These are phyloP conservation scores for Cicer pinnatifidum DNA, from an alignment of 306 rosid genomes.

Conservation along the genomic window DNA sequence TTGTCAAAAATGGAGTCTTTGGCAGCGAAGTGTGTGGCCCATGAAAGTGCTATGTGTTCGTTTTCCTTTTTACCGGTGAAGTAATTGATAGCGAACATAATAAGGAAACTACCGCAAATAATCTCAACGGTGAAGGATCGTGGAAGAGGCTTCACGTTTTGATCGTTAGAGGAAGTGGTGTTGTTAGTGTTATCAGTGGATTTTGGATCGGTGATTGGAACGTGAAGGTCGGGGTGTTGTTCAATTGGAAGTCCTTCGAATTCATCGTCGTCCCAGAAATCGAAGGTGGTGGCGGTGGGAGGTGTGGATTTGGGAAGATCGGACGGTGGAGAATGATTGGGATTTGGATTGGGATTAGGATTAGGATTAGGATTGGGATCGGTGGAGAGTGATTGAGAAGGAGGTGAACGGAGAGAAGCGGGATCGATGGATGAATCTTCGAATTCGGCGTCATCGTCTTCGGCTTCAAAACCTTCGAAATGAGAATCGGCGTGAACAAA, in stretches of 20 bases:
- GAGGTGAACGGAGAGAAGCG: slow-evolving; percentile 63
- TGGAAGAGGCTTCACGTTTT: not conserved
- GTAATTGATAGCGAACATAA: slow-evolving; percentile 71
- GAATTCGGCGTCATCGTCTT: slow-evolving; percentile 60
- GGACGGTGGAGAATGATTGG: slow-evolving; percentile 41
- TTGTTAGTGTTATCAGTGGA: slow-evolving; percentile 11
- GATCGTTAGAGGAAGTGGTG: not conserved
- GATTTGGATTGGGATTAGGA: slow-evolving; percentile 24
- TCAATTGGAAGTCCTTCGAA: slow-evolving; percentile 83
- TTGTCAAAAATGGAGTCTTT: slow-evolving; percentile 76
- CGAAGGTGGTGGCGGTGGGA: slow-evolving; percentile 61
- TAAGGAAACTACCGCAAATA: slow-evolving; percentile 64
- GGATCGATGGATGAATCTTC: slow-evolving; percentile 60
- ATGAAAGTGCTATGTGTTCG: slow-evolving; percentile 81
- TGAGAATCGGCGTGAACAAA: slow-evolving; percentile 61
- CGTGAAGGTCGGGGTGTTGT: slow-evolving; percentile 5
- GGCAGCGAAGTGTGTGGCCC: slow-evolving; percentile 81
- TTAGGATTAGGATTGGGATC: slow-evolving; percentile 42
- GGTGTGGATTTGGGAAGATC: slow-evolving; percentile 62
- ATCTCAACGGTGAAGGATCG: slow-evolving; percentile 69
- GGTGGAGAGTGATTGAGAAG: slow-evolving; percentile 62
- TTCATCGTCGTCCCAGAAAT: slow-evolving; percentile 94
- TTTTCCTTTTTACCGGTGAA: slow-evolving; percentile 89
- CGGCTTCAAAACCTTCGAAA: slow-evolving; percentile 89
- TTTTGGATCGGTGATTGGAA: slow-evolving; percentile 47